Evolutionary conservation across 2,329 filamentous ascomycete species (phyloP).

Genomic region (Colletotrichum camelliae): DNA sequence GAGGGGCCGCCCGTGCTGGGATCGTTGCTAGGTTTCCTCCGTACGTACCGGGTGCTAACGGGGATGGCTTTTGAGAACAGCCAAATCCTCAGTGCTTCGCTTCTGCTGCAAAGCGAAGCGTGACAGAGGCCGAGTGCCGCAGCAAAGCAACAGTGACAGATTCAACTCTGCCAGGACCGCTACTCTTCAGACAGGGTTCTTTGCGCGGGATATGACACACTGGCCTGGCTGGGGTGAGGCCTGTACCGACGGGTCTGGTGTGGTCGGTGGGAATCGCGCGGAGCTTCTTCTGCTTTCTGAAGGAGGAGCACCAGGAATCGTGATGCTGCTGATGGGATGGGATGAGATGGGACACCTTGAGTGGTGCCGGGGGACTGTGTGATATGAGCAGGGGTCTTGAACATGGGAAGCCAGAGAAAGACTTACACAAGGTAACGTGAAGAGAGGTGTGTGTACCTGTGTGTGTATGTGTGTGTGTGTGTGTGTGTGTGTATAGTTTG

Average conservation of each 20-base stretch:
- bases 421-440: neutral
- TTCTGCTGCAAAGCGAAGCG: neutral
- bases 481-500: neutral
- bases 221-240: neutral
- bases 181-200: neutral
- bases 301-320: neutral
- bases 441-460: neutral
- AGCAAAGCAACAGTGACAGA: neutral
- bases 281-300: neutral
- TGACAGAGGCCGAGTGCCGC: neutral
- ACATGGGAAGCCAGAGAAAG: neutral
- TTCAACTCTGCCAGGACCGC: neutral
- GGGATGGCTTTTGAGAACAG: neutral
- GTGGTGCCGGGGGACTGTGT: neutral
- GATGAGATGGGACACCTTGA: neutral
- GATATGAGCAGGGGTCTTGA: slow-evolving; percentile 4
- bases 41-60: neutral
- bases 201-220: neutral
- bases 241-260: neutral
- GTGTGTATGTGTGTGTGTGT: neutral
- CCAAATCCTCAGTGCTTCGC: neutral
- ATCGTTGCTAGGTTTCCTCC: slow-evolving; percentile 1
- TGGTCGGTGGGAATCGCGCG: neutral
- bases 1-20: slow-evolving; percentile 13
- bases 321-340: neutral